Conservation (phyloP, 495 filamentous ascomycete species). For the Aspergillus avenaceus region DNA sequence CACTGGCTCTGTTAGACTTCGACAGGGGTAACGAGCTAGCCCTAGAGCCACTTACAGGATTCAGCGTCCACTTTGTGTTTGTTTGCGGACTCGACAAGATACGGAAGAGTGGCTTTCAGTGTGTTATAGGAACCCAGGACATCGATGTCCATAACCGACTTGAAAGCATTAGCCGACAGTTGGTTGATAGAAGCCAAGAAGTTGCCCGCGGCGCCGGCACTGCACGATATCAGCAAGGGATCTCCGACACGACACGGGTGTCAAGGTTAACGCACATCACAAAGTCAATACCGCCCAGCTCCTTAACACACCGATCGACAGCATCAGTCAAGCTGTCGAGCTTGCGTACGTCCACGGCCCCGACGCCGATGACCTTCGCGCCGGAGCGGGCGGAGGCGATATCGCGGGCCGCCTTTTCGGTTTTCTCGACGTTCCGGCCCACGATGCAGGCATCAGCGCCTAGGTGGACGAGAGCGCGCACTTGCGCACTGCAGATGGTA, state of each 20-base stretch:
- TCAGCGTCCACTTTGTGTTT: slow-evolving; percentile 52
- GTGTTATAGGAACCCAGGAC: slow-evolving; percentile 91
- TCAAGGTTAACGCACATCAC: too few relatives aligned
- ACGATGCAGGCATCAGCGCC: slow-evolving; percentile 93
- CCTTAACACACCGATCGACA: slow-evolving; percentile 69
- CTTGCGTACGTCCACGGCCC: slow-evolving; percentile 78
- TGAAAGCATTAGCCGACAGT: slow-evolving; percentile 85
- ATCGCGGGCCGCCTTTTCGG: slow-evolving; percentile 69
- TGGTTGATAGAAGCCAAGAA: slow-evolving; percentile 86
- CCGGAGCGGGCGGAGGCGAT: slow-evolving; percentile 75
- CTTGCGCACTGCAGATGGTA: slow-evolving; percentile 90
- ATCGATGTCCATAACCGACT: slow-evolving; percentile 94
- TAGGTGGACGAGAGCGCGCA: slow-evolving; percentile 82
- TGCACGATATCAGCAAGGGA: too few relatives aligned
- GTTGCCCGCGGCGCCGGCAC: slow-evolving; percentile 92
- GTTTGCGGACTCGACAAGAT: slow-evolving; percentile 68
- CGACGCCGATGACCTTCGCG: slow-evolving; percentile 80
- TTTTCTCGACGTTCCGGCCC: slow-evolving; percentile 87
- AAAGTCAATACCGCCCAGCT: slow-evolving; percentile 85
- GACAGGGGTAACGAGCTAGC: not conserved
- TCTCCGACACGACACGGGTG: too few relatives aligned
- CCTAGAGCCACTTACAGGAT: slow-evolving; percentile 28
- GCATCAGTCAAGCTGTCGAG: slow-evolving; percentile 65
- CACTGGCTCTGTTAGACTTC: too few relatives aligned
- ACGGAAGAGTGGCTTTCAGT: slow-evolving; percentile 80